Percentiles rank a stretch among this genome's conserved stretches.
phyloP scores from a whole-genome alignment of 495 filamentous ascomycete genomes.

The Margaritispora aquatica region DNA sequence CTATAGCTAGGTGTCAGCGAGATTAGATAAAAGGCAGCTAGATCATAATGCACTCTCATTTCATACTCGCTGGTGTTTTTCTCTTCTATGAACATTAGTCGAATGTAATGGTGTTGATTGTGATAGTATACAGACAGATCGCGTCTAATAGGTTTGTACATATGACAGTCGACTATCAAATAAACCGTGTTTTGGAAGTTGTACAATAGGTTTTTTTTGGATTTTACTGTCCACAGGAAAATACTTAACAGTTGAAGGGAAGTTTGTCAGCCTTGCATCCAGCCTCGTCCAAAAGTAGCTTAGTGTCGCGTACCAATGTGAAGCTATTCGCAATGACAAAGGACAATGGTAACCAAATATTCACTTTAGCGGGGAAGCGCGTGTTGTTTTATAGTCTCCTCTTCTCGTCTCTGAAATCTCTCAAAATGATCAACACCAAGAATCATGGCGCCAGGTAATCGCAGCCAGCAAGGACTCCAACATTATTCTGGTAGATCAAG shows the following conservation, averaged over 20 bases:
- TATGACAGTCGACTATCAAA: too few species aligned
- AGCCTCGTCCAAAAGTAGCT: background rate
- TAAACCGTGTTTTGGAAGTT: too few species aligned
- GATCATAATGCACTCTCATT: too few species aligned
- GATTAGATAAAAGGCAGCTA: background rate
- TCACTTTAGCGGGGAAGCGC: background rate
- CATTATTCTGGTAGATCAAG: slow-evolving; percentile 22
- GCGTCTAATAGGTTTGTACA: too few species aligned
- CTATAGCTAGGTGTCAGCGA: background rate
- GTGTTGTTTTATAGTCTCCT: slow-evolving; percentile 5
- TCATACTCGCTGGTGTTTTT: too few species aligned
- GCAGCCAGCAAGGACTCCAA: slow-evolving; percentile 15
- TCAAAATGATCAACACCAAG: slow-evolving; percentile 21
- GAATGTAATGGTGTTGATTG: too few species aligned
- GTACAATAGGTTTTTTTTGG: too few species aligned
- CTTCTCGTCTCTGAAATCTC: slow-evolving; percentile 14
- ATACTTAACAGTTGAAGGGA: background rate
- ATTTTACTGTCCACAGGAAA: background rate
- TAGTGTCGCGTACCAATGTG: background rate
- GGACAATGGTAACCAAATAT: background rate
- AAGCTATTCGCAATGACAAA: background rate
- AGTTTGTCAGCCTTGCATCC: background rate
- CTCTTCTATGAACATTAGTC: too few species aligned
- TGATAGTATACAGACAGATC: too few species aligned
- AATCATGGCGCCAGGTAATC: slow-evolving; percentile 19